Conservation (phyloP, 2,329 filamentous ascomycete genomes). For the Kalmusia sp. region DNA sequence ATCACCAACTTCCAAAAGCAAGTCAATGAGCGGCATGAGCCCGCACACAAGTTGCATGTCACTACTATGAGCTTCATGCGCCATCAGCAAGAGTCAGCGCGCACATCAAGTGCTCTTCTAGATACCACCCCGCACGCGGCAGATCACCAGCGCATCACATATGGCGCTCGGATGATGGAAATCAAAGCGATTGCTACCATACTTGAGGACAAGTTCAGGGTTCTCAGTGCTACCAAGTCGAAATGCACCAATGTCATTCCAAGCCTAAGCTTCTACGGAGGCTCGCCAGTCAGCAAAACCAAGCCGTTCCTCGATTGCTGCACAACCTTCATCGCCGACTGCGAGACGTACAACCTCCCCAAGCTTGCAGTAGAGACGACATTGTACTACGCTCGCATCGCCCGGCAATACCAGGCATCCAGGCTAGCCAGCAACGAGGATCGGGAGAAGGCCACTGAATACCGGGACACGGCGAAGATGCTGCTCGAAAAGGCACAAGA, state of each 20-base stretch:
- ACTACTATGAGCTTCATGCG: slow-evolving; percentile 40
- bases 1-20: slow-evolving; percentile 27
- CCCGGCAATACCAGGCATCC: slow-evolving; percentile 30
- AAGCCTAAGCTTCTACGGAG: slow-evolving; percentile 18
- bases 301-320: slow-evolving; percentile 35
- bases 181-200: slow-evolving; percentile 37
- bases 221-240: slow-evolving; percentile 11
- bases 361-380: slow-evolving; percentile 48
- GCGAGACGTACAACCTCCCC: slow-evolving; percentile 39
- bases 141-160: slow-evolving; percentile 29
- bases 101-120: slow-evolving; percentile 22
- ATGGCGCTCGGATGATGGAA: slow-evolving; percentile 34
- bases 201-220: slow-evolving; percentile 39
- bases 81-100: slow-evolving; percentile 4
- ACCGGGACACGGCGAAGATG: slow-evolving; percentile 24
- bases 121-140: slow-evolving; percentile 19
- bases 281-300: slow-evolving; percentile 11
- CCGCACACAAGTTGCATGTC: slow-evolving; percentile 48
- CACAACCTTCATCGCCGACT: slow-evolving; percentile 36
- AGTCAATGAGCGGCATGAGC: slow-evolving; percentile 42
- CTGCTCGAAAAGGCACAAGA: slow-evolving; percentile 37
- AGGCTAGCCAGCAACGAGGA: slow-evolving; percentile 12
- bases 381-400: slow-evolving; percentile 42
- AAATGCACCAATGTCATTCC: background rate
- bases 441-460: slow-evolving; percentile 15